Percentiles rank a stretch among this genome's conserved stretches.
Evolutionary conservation across 352 stramenopile genomes (phyloP).

Genomic region (Phytophthora citricola): DNA sequence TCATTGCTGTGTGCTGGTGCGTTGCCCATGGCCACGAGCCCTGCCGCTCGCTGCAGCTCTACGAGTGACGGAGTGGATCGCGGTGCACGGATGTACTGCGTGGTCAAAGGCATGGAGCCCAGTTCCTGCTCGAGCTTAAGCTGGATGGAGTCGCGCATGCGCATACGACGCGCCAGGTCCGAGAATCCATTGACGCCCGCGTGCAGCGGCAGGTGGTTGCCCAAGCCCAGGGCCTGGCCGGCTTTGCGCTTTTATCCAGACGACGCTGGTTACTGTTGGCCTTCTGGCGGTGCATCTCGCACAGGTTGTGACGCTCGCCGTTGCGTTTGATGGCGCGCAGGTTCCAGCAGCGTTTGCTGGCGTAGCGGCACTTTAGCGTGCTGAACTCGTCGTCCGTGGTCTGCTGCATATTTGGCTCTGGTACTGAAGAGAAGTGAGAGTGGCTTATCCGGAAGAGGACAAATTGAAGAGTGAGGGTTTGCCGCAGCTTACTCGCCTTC

Average conservation of each 20-base stretch:
- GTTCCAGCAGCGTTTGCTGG: constrained; percentile 86
- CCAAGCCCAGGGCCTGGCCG: constrained; percentile 45
- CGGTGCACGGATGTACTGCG: constrained; percentile 41
- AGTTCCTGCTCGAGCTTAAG: constrained; percentile 50
- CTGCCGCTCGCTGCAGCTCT: constrained; percentile 39
- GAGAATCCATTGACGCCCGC: constrained; percentile 18
- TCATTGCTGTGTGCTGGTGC: constrained; percentile 13
- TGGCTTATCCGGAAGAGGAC: constrained; percentile 18
- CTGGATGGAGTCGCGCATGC: constrained; percentile 44
- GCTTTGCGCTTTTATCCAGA: constrained; percentile 80
- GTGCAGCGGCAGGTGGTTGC: constrained; percentile 33
- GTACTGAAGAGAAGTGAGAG: background rate
- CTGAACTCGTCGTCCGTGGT: constrained; percentile 44
- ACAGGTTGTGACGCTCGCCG: constrained; percentile 85
- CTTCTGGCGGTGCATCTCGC: constrained; percentile 84
- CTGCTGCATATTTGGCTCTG: constrained; percentile 15
- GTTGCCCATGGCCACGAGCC: constrained; percentile 27
- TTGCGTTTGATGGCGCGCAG: constrained; percentile 83
- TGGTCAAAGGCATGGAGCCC: constrained; percentile 32
- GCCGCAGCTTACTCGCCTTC: constrained; percentile 13
- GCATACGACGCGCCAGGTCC: constrained; percentile 42
- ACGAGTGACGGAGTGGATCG: constrained; percentile 21
- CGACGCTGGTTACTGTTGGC: constrained; percentile 87
- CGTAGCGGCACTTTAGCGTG: constrained; percentile 76
- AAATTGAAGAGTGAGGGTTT: constrained; percentile 41